Evolutionary conservation across 805 yeast species (phyloP).

Genomic region (Blastobotrys americana): DNA sequence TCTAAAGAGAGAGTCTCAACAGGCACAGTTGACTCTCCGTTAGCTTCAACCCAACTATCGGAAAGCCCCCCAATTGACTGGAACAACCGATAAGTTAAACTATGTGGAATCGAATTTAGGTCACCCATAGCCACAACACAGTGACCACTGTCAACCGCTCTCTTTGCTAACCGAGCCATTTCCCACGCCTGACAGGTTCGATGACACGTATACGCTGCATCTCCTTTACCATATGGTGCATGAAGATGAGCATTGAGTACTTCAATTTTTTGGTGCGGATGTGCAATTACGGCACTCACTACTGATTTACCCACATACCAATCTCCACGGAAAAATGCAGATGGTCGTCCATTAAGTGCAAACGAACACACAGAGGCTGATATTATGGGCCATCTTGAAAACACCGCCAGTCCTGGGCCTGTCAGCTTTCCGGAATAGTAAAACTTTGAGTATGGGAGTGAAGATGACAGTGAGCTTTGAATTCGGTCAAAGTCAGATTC

Average conservation of each 20-base stretch:
- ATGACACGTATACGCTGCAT: slow-evolving; percentile 84
- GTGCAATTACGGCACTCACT: slow-evolving; percentile 61
- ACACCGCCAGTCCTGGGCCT: slow-evolving; percentile 87
- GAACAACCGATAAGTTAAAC: slow-evolving; percentile 70
- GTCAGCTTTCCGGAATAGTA: slow-evolving; percentile 79
- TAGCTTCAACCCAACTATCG: slow-evolving; percentile 76
- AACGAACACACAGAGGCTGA: slow-evolving; percentile 73
- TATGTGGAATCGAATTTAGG: slow-evolving; percentile 80
- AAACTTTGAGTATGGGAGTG: slow-evolving; percentile 58
- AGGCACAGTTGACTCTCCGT: slow-evolving; percentile 40
- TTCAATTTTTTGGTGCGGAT: slow-evolving; percentile 53
- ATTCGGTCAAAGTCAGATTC: slow-evolving; percentile 73
- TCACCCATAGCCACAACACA: slow-evolving; percentile 90
- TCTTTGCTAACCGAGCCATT: slow-evolving; percentile 56
- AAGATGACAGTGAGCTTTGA: slow-evolving; percentile 35
- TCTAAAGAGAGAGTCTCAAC: slow-evolving; percentile 44
- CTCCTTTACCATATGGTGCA: slow-evolving; percentile 90
- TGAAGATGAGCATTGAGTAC: slow-evolving; percentile 91
- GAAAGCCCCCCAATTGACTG: slow-evolving; percentile 58
- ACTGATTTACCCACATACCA: slow-evolving; percentile 95
- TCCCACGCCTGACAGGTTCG: slow-evolving; percentile 97
- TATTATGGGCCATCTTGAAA: slow-evolving; percentile 78
- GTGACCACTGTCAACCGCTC: slow-evolving; percentile 65
- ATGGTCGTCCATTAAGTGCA: slow-evolving; percentile 89
- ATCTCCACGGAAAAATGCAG: slow-evolving; percentile 91